Base-by-base conservation (phyloP, 129 eudicot species). In the Tagetes patula region DNA sequence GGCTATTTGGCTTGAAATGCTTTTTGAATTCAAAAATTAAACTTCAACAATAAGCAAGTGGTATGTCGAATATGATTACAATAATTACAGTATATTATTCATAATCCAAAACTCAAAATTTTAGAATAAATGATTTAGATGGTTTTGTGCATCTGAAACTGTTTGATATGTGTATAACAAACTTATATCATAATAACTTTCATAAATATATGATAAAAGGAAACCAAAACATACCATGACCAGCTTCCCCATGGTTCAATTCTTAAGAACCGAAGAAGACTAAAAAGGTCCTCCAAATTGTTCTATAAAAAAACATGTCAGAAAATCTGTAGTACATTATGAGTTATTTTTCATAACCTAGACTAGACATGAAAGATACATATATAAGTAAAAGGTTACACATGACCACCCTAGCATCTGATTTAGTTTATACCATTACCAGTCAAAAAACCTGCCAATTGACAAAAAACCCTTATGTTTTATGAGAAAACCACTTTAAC, bases 241-340 rank as follows among this genome's bases (percentile, higher is more conserved):
- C 99, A 90, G 86, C 87, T 94, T 81, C 97, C 93, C 99, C 99
- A 94, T 33, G 99, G 99, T 74, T 94, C 99, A 75, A 90, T 76
- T 82, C 86, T 88, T 80, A 94, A 73, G 74, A 94, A 94, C 55
- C 99, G 91, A 73, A 94, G 96, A 55, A 94, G 97, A 72, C 99
- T 94, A 80, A 81, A 94, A 27, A 90, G 66, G 69, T 94, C 99
- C 82, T 94, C 99, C 85, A 94, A 84, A 75, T 85, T 94, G 86
- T 94, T 94, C 99, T 94, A 78, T 70, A 70, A 83, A 82, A 53
- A 84, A 32, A 49, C 8, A 86, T n/a, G 62, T 71, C 79, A 77
- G 75, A 75, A 70, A 71, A 59, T 73, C 61, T 45, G 8, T 4
- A 65, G 31, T 14, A 48, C 32, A 71, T 56, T 27, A 77, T 56